Evolutionary conservation across 2,329 filamentous ascomycete species (phyloP).

Genomic region (Claviceps maximensis): DNA sequence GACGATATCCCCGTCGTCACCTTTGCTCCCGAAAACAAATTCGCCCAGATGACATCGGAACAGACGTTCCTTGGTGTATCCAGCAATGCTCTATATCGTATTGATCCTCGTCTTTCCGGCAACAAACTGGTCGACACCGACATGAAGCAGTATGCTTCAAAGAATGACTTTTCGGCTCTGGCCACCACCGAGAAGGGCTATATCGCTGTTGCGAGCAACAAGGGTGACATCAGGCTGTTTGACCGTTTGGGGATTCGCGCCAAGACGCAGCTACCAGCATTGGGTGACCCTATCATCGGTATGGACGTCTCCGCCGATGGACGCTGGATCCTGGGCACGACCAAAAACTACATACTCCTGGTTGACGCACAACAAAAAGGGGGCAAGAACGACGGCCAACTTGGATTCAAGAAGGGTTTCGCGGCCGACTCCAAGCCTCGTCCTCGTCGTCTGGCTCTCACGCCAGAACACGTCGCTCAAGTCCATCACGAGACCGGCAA

Average conservation of each 20-base stretch:
- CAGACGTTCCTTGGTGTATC: slow-evolving; percentile 93
- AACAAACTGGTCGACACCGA: slow-evolving; percentile 88
- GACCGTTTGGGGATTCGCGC: slow-evolving; percentile 93
- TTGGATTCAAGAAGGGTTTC: slow-evolving; percentile 93
- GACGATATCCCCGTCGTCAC: slow-evolving; percentile 88
- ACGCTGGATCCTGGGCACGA: slow-evolving; percentile 89
- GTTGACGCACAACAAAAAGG: slow-evolving; percentile 83
- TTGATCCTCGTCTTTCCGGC: slow-evolving; percentile 81
- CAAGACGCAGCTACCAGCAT: slow-evolving; percentile 90
- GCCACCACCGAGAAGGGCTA: slow-evolving; percentile 95
- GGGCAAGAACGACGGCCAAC: slow-evolving; percentile 92
- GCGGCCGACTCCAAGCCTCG: slow-evolving; percentile 88
- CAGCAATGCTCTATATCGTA: slow-evolving; percentile 79
- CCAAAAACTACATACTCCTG: slow-evolving; percentile 84
- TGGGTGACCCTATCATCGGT: slow-evolving; percentile 89
- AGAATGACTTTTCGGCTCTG: slow-evolving; percentile 92
- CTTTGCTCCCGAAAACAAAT: slow-evolving; percentile 95
- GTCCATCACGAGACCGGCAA: slow-evolving; percentile 93
- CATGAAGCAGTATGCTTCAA: slow-evolving; percentile 89
- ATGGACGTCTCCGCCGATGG: slow-evolving; percentile 93
- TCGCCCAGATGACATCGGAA: slow-evolving; percentile 89
- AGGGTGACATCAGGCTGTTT: slow-evolving; percentile 93
- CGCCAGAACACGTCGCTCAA: slow-evolving; percentile 85
- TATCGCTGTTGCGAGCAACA: slow-evolving; percentile 92
- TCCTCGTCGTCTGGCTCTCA: slow-evolving; percentile 76